Evolutionary conservation across 2,329 filamentous ascomycete species (phyloP), one percentile per base, ranked within the genome.

Genomic region (Arthroderma sp.): DNA sequence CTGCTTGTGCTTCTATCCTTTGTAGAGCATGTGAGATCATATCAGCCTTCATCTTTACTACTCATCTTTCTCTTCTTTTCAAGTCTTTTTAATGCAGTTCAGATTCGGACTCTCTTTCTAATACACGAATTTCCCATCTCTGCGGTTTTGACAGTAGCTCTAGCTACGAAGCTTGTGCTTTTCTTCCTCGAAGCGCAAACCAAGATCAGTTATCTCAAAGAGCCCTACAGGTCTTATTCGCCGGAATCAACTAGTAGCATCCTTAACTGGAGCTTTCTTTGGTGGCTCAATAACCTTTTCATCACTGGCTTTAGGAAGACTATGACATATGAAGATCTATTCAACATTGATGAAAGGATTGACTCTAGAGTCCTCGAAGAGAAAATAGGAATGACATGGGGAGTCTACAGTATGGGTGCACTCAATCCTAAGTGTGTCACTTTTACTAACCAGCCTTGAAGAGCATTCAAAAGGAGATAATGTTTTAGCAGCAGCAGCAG

Each of bases 21-120:
- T 37, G 33, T 21, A 11, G 73, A 77, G 59, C 74, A 77, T 58
- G 58, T 63, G 25, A 67, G 69, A 25, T 69, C 67, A 2, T 61
- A 70, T 25, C 65, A 70, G 25, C 73, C 75, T 2, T 76, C 74
- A 0, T 66, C 70, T 33, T 59, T 75, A n/a, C 62, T 77, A 17
- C 71, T 68, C 44, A 51, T 67, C 23, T 77, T 74, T 60, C 69
- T 77, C 8, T 63, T 71, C 13, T 55, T 74, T 17, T 70, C 73
- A 2, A 59, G 70, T 28, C 17, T 74, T 2, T 68, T 77, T 52
- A 73, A 76, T 59, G 63, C 65, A 5, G 69, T 68, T 6, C 68
- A 69, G 19, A 66, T 68, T 2, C 68, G 74, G 21, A 76, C 69
- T 17, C 57, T 67, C 31, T 71, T 54, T 33, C 51, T 61, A 13